Base-by-base conservation (phyloP, 2,329 filamentous ascomycete species). In the Penicillium sp. region DNA sequence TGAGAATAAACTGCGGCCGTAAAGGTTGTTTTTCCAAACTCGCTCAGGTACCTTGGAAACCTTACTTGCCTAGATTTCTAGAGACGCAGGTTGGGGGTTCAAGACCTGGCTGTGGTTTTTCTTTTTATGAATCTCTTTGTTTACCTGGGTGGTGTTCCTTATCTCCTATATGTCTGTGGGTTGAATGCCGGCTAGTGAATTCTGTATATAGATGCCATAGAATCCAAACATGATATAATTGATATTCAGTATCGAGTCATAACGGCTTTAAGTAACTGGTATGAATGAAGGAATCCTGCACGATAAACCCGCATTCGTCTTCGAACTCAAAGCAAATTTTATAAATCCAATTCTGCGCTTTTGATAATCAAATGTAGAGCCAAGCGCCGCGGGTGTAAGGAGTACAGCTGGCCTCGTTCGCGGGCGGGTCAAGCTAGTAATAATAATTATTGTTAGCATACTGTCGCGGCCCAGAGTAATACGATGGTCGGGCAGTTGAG, bases 401-500 rank as follows among this genome's bases (percentile, higher is more conserved):
- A 42, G 19, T 19, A 7, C 7, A 8, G 3, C 16, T n/a, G 8
- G n/a, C n/a, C 35, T 39, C 8, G 16, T 19, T 16, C 35, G 10
- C 10, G 16, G n/a, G 35, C 8, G n/a, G n/a, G 2, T 39, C 35
- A 39, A 5, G 16, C 35, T 42, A 42, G 11, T 21, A 39, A 19
- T 37, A 42, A 14, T 16, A n/a, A 9, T 42, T 9, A 42, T 22
- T 19, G 14, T 19, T 5, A 22, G 19, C 19, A 22, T 21, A 14
- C 6, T 13, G 26, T 44, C 16, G 56, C 52, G 13, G 49, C 58
- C 44, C 48, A 55, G 33, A 61, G 37, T 14, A 63, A 45, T 21
- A 57, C 16, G 39, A 58, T 57, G 10, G 35, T 47, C 37, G 61
- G 59, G 42, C 49, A 61, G 53, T 59, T 56, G 59, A 61, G 14